Conservation (phyloP, 257 asterid species). For the Fraxinus americana region DNA sequence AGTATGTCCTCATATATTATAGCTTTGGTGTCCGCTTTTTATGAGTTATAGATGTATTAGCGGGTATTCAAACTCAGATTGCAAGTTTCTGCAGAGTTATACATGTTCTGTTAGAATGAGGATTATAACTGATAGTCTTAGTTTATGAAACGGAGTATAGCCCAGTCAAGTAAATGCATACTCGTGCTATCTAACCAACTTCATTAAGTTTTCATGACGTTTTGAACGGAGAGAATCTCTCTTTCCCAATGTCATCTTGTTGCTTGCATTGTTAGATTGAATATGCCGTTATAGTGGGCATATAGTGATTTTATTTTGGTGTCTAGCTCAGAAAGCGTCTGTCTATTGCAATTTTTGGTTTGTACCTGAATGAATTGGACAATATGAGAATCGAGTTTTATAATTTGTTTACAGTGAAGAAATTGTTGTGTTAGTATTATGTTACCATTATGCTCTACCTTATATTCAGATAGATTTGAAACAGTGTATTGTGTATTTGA, state of each 20-base stretch:
- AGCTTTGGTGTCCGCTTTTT: neutral
- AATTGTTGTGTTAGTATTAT: neutral
- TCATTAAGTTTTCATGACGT: neutral
- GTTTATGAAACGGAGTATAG: neutral
- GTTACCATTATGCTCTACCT: neutral
- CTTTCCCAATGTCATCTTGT: neutral
- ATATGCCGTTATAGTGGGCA: neutral
- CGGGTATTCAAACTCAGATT: neutral
- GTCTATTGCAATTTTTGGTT: neutral
- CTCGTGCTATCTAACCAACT: neutral
- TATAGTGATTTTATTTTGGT: neutral
- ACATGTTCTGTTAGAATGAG: neutral
- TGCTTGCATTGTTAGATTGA: neutral
- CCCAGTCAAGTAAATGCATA: neutral
- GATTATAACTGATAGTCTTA: neutral
- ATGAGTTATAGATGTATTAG: neutral
- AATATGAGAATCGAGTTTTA: neutral
- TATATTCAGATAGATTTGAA: neutral
- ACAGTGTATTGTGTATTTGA: constrained; percentile 4
- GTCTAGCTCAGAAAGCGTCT: neutral
- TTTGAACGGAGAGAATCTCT: neutral
- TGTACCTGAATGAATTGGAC: neutral
- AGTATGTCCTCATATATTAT: neutral
- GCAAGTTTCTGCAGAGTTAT: neutral
- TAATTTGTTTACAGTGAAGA: neutral